Conservation (phyloP, 495 filamentous ascomycete genomes). For the Acidiella bohemica region DNA sequence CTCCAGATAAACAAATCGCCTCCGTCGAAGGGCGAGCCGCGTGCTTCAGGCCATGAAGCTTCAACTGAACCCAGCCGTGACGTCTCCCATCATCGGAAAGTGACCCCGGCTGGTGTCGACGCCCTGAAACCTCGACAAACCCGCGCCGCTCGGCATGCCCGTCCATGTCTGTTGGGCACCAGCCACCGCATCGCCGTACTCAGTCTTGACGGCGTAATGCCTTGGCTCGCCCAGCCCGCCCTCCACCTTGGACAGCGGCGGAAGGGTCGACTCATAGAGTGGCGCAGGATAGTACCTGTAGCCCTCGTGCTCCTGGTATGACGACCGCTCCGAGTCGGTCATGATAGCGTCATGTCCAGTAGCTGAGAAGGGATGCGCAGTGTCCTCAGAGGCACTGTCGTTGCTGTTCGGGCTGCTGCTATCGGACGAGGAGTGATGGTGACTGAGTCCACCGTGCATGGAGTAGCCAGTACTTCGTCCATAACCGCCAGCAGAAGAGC, state of each 20-base stretch:
- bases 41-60: too few relatives aligned
- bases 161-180: too few relatives aligned
- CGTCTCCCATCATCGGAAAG: constrained; percentile 18
- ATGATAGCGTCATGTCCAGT: constrained; percentile 27
- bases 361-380: constrained; percentile 4
- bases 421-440: constrained; percentile 27
- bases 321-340: constrained; percentile 22
- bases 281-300: constrained; percentile 28
- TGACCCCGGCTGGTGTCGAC: constrained; percentile 24
- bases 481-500: constrained; percentile 17
- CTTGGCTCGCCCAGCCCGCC: constrained; percentile 8
- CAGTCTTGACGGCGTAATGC: constrained; percentile 23
- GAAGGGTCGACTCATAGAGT: constrained; percentile 20
- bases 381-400: constrained; percentile 18
- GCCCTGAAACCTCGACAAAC: constrained; percentile 25
- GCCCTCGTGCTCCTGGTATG: constrained; percentile 19
- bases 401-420: constrained; percentile 26
- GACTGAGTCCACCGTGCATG: constrained; percentile 20
- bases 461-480: constrained; percentile 21
- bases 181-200: constrained; percentile 19
- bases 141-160: constrained; percentile 21
- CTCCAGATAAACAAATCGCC: too few relatives aligned
- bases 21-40: too few relatives aligned
- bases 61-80: constrained; percentile 5
- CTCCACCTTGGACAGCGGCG: constrained; percentile 15